phyloP scores from a whole-genome alignment of 1,284 basidiomycete genomes.

The Termitomyces sp. region DNA sequence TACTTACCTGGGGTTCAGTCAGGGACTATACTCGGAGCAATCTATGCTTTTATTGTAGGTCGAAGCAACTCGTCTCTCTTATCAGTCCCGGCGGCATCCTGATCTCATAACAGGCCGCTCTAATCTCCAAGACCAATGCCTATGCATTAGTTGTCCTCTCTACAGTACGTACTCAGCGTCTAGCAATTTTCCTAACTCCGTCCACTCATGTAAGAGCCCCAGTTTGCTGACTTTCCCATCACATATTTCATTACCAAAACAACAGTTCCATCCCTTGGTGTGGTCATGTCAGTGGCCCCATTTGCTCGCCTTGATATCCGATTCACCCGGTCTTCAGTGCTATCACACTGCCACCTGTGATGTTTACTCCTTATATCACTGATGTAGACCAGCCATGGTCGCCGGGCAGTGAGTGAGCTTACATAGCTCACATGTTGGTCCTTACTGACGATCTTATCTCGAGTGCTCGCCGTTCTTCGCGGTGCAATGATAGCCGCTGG shows the following conservation, averaged over 20 bases:
- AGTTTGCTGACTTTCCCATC: constrained; percentile 43
- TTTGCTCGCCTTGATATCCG: background rate
- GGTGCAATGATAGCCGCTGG: constrained; percentile 41
- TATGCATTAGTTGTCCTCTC: constrained; percentile 40
- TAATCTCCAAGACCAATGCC: constrained; percentile 39
- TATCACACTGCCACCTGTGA: constrained; percentile 43
- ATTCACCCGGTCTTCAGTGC: constrained; percentile 26
- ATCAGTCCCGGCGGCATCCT: background rate
- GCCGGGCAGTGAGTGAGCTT: constrained; percentile 29
- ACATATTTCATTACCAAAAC: constrained; percentile 44
- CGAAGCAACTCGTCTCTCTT: background rate
- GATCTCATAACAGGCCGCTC: constrained; percentile 30
- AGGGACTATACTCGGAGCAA: constrained; percentile 41
- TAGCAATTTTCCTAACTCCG: background rate
- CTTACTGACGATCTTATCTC: background rate
- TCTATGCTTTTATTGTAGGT: constrained; percentile 43
- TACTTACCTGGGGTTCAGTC: constrained; percentile 23
- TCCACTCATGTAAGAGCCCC: background rate
- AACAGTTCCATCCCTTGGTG: constrained; percentile 37
- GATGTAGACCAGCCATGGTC: constrained; percentile 20
- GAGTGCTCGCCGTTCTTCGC: constrained; percentile 39
- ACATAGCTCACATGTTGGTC: background rate
- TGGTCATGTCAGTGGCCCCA: constrained; percentile 38
- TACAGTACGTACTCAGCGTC: constrained; percentile 28
- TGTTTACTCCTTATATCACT: constrained; percentile 36